Evolutionary conservation across 2,329 filamentous ascomycete genomes (phyloP), one percentile per base, ranked within the genome.

Genomic region (Ascochyta lentis): DNA sequence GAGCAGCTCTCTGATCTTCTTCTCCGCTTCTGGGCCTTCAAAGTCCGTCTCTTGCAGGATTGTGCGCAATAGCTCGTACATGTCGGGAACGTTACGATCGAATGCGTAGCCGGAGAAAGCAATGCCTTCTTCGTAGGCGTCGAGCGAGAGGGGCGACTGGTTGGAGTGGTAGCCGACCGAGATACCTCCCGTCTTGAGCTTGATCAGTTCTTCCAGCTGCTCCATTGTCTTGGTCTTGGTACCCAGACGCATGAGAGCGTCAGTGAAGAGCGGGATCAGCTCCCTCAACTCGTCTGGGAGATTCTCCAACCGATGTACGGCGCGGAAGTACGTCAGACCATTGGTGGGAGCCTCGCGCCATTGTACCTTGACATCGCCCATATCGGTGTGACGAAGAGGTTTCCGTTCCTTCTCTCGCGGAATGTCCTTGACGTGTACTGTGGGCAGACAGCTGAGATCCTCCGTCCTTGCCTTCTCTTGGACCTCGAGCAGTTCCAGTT

Each of bases 261-360:
- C 93, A 13, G 91, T 92, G 72, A 98, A 98, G 0, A 99, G 80
- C 0, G 95, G 95, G 43, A 98, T 85, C 54, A 98, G 81, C 65
- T 91, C 83, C 48, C 95, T 86, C 48, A 98, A 83, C 60, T 97
- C 91, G 58, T 94, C 88, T 0, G 94, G 92, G 13, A 99, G 79
- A 58, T 89, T 86, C 40, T 91, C 84, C 50, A 98, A 81, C 0
- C 85, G 83, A 71, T 96, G 92, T 73, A 98, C 85, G 3, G 92
- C 92, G 56, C 93, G 89, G 80, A 99, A 96, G 74, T 99, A 99
- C 1, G 94, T 98, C 55, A 99, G 79, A 0, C 95, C 95, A 67
- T 99, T 99, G 0, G 95, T 99, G 2, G 92, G 90, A 7, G 93
- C 92, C 75, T 96, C 91, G 46, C 89, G 88, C 92, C 93, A 97